A percentile compares a stretch with the other conserved stretches of the same genome.
phyloP scores from a whole-genome alignment of 331 rosid genomes.

The Malus hybrid region DNA sequence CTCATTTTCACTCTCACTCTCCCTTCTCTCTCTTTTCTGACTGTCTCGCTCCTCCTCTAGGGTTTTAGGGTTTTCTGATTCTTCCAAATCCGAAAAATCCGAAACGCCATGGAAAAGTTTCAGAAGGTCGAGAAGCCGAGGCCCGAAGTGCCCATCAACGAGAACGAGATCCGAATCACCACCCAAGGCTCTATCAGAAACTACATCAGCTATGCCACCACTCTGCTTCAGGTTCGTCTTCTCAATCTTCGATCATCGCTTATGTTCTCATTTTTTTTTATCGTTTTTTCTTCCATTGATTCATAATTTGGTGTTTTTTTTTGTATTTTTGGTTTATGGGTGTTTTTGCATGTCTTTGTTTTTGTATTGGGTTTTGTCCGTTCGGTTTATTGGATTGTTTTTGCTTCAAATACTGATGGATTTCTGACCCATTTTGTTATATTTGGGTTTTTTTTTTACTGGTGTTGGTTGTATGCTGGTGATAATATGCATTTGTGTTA shows the following conservation, averaged over 20 bases:
- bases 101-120: slow-evolving; percentile 67
- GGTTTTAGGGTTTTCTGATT: slow-evolving; percentile 50
- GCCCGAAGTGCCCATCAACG: slow-evolving; percentile 76
- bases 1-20: neutral
- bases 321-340: neutral
- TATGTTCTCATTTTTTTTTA: neutral
- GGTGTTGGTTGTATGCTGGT: neutral
- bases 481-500: neutral
- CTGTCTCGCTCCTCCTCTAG: slow-evolving; percentile 26
- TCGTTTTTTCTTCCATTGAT: neutral
- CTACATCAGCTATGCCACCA: slow-evolving; percentile 91
- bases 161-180: slow-evolving; percentile 94
- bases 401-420: neutral
- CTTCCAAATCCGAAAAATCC: neutral
- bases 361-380: neutral
- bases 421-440: neutral
- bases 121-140: slow-evolving; percentile 87
- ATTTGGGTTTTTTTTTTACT: neutral
- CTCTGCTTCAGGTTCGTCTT: slow-evolving; percentile 64
- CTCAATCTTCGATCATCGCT: neutral
- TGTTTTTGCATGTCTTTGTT: neutral
- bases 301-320: neutral
- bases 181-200: slow-evolving; percentile 95
- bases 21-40: neutral
- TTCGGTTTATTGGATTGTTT: neutral